These are phyloP conservation scores for Parathielavia hyrcaniae DNA, from an alignment of 495 filamentous ascomycete species.

Conservation along the genomic window DNA sequence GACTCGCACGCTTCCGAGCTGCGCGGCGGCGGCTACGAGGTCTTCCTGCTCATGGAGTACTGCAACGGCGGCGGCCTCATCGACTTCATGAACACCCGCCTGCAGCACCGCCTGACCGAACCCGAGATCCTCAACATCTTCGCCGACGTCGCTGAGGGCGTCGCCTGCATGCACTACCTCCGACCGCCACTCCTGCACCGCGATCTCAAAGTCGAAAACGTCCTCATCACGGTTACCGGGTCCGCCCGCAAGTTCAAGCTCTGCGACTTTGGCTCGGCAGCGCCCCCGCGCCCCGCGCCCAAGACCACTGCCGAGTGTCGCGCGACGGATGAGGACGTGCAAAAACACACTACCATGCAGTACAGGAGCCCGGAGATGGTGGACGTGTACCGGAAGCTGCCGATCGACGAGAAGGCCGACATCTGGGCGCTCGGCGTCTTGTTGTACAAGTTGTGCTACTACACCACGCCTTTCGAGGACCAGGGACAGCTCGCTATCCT, in stretches of 20 bases:
- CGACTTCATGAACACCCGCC: constrained; percentile 98
- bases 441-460: constrained; percentile 97
- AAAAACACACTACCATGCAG: constrained; percentile 93
- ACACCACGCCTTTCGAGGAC: constrained; percentile 97
- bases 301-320: constrained; percentile 79
- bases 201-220: constrained; percentile 97
- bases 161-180: constrained; percentile 98
- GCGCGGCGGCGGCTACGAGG: constrained; percentile 89
- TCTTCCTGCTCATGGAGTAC: constrained; percentile 97
- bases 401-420: constrained; percentile 98
- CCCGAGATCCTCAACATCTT: constrained; percentile 97
- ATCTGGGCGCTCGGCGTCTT: constrained; percentile 96
- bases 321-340: constrained; percentile 91
- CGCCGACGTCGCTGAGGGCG: constrained; percentile 87
- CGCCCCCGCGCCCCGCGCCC: constrained; percentile 75
- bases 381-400: constrained; percentile 91
- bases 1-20: constrained; percentile 95
- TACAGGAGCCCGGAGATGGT: constrained; percentile 99
- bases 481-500: constrained; percentile 97
- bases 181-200: constrained; percentile 89
- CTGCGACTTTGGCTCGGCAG: constrained; percentile 95
- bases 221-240: constrained; percentile 70
- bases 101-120: constrained; percentile 94
- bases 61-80: constrained; percentile 81
- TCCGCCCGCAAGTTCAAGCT: constrained; percentile 72